phyloP scores from a whole-genome alignment of 306 rosid species.

The Clitoria ternatea region DNA sequence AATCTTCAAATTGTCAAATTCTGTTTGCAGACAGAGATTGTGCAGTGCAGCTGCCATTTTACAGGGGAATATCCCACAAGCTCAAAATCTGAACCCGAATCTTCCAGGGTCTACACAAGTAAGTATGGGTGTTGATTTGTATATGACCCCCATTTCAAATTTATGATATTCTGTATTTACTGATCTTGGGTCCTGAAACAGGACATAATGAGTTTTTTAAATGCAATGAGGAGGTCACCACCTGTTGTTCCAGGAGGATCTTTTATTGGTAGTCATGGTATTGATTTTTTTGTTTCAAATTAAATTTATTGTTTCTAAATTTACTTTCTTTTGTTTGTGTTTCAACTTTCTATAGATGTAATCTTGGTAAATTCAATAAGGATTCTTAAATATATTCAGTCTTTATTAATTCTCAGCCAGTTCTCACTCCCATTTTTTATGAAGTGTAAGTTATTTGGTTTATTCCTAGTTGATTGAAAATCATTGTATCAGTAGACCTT shows the following conservation, averaged over 20 bases:
- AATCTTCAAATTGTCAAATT: constrained; percentile 22
- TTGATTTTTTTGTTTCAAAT: constrained; percentile 1
- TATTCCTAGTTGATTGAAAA: background rate
- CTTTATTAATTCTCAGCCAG: background rate
- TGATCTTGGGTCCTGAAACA: constrained; percentile 36
- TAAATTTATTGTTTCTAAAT: background rate
- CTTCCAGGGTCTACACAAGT: constrained; percentile 51
- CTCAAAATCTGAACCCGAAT: constrained; percentile 49
- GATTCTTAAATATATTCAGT: background rate
- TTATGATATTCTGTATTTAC: constrained; percentile 16
- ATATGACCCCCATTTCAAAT: background rate
- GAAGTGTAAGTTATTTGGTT: background rate
- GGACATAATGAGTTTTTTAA: constrained; percentile 48
- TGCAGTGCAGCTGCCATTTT: constrained; percentile 38
- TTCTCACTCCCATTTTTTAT: background rate
- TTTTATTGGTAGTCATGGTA: constrained; percentile 37
- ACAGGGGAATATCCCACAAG: constrained; percentile 39
- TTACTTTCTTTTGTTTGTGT: background rate
- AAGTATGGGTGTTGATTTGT: constrained; percentile 12
- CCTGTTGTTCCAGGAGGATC: constrained; percentile 44
- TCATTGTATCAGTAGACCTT: background rate
- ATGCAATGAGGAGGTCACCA: constrained; percentile 36
- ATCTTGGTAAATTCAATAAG: background rate
- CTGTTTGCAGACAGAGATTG: constrained; percentile 51
- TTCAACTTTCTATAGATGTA: background rate